Base-by-base conservation (phyloP, 306 rosid species). In the Leucaena leucocephala region DNA sequence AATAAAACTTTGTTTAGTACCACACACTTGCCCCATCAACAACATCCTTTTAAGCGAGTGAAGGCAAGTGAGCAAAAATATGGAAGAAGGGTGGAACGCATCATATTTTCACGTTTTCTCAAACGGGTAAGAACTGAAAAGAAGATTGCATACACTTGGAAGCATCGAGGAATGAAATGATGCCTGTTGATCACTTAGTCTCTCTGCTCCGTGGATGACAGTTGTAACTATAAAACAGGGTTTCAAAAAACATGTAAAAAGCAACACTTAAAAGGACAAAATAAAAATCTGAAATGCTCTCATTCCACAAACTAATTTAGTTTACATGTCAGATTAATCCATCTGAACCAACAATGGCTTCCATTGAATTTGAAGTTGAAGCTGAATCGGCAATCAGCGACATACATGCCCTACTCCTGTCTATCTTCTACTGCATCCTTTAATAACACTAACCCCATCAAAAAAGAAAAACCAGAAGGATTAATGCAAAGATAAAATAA, bases 401-500 rank as follows among this genome's bases (percentile, higher is more conserved):
- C 69, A 50, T 17, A 17, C 71, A 22, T 55, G 81, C 35, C 45
- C 61, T 77, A 27, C 27, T 43, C 15, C 12, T 42, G 13, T 77
- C 14, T 40, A 46, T 55, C 36, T 71, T 46, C 73, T 58, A 68
- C 43, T 58, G 68, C 39, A 68, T 21, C 74, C 61, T 22, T 49
- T 5, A 14, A 15, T 3, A 66, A 52, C 66, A 27, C 70, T 22
- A 68, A 35, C 52, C 6, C 71, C 5, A 7, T 9, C n/a, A 11
- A 4, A 27, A 58, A 27, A 10, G 6, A 59, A 27, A 27, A 27
- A 9, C 6, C 5, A 46, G 43, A 61, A 45, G 21, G 40, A 21
- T 4, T 14, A 16, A 16, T 8, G 54, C 40, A 68, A 61, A 15
- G 38, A 27, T 65, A 61, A 88, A 78, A 88, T 77, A 74, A 94